Conservation (phyloP, 2,329 filamentous ascomycete species). For the Didymella keratinophila region DNA sequence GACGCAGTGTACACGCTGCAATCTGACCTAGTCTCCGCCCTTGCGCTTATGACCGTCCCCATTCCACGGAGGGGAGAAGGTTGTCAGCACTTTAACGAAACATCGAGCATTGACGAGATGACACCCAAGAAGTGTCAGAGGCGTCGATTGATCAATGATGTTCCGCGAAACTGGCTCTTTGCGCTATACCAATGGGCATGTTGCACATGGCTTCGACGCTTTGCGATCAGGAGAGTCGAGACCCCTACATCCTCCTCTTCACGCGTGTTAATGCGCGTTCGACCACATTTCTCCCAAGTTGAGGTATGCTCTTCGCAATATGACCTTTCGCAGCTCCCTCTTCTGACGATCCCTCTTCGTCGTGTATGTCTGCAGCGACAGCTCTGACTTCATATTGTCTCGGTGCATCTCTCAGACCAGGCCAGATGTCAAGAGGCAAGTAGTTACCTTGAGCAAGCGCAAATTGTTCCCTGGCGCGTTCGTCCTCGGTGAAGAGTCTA, state of each 20-base stretch:
- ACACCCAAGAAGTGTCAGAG: neutral
- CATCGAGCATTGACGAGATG: neutral
- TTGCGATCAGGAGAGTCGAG: neutral
- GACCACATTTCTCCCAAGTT: constrained; percentile 46
- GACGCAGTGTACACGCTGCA: neutral
- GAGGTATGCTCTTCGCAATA: constrained; percentile 44
- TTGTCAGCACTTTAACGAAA: too few species aligned
- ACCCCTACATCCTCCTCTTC: constrained; percentile 45
- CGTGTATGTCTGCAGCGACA: constrained; percentile 24
- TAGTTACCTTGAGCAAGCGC: constrained; percentile 83
- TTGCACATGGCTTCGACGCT: neutral
- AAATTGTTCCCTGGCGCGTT: constrained; percentile 77
- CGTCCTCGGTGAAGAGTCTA: constrained; percentile 75
- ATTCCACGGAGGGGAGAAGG: neutral
- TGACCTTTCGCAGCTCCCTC: constrained; percentile 24
- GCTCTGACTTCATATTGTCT: constrained; percentile 46
- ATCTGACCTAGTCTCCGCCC: neutral
- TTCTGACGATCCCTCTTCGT: constrained; percentile 27
- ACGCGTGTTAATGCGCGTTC: constrained; percentile 47
- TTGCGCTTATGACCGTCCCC: neutral
- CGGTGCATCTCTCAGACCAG: constrained; percentile 58
- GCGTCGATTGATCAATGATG: neutral
- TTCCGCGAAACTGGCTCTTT: neutral
- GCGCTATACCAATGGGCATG: neutral
- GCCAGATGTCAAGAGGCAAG: constrained; percentile 88